Percentiles rank a stretch among this genome's conserved stretches.
phyloP scores from a whole-genome alignment of 2,329 filamentous ascomycete species.

The Epichloe sp. region DNA sequence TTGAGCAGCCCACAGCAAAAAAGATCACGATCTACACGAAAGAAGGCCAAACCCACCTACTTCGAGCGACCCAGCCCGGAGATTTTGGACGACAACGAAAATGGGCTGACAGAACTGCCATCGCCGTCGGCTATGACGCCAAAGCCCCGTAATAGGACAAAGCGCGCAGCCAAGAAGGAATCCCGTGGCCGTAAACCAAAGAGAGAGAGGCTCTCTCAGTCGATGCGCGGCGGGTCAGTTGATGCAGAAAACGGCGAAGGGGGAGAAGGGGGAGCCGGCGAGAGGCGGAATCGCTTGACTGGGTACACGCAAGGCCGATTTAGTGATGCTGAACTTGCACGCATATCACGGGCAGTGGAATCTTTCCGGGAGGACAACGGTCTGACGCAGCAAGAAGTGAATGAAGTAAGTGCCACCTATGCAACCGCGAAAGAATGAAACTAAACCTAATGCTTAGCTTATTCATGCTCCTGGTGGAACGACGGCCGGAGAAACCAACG shows the following conservation, averaged over 20 bases:
- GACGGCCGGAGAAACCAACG: constrained; percentile 21
- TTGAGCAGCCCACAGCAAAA: constrained; percentile 8
- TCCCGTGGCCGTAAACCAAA: constrained; percentile 8
- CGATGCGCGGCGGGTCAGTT: constrained; percentile 11
- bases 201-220: constrained; percentile 10
- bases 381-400: constrained; percentile 32
- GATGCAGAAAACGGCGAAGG: constrained; percentile 10
- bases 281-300: constrained; percentile 13
- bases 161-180: constrained; percentile 16
- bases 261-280: constrained; percentile 5
- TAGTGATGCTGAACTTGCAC: constrained; percentile 27
- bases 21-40: constrained; percentile 23
- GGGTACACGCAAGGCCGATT: constrained; percentile 28
- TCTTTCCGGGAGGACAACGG: constrained; percentile 29
- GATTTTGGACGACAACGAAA: constrained; percentile 6
- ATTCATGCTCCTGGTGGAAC: constrained; percentile 24
- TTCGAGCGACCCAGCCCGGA: constrained; percentile 21
- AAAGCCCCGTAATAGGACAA: constrained; percentile 17
- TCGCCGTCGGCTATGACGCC: constrained; percentile 21
- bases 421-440: neutral
- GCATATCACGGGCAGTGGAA: constrained; percentile 29
- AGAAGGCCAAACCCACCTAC: constrained; percentile 36
- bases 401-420: constrained; percentile 24
- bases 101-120: constrained; percentile 14
- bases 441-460: constrained; percentile 15